A percentile compares a stretch with the other conserved stretches of the same genome.
These are phyloP conservation scores for Canavalia gladiata DNA, from an alignment of 306 rosid genomes.

Conservation along the genomic window DNA sequence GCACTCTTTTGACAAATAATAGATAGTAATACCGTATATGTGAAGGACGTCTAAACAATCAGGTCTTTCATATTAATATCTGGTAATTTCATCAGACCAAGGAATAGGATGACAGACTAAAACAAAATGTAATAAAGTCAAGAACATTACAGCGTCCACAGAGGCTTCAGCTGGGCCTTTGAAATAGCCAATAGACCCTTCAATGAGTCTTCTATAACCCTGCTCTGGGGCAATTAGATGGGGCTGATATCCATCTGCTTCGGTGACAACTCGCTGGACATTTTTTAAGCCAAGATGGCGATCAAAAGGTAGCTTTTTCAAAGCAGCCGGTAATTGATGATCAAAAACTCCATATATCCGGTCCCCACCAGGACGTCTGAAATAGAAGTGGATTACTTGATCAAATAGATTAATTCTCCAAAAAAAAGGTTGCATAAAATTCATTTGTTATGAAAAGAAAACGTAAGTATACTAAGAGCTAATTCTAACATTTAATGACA, in stretches of 20 bases:
- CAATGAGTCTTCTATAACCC: slow-evolving; percentile 98
- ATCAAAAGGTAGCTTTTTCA: slow-evolving; percentile 94
- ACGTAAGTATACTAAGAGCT: slow-evolving; percentile 21
- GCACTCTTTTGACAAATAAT: neutral
- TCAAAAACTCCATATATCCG: slow-evolving; percentile 97
- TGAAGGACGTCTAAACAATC: slow-evolving; percentile 2
- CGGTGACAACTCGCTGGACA: slow-evolving; percentile 93
- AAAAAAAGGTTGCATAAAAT: slow-evolving; percentile 1
- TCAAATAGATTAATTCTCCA: slow-evolving; percentile 25
- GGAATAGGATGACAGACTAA: slow-evolving; percentile 34
- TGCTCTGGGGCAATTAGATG: slow-evolving; percentile 99
- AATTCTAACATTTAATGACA: slow-evolving; percentile 34
- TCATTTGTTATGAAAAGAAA: slow-evolving; percentile 6
- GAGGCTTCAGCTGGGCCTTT: slow-evolving; percentile 99
- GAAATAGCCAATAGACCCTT: slow-evolving; percentile 89
- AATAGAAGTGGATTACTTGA: slow-evolving; percentile 35
- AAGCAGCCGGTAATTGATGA: slow-evolving; percentile 95
- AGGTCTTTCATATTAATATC: slow-evolving; percentile 17
- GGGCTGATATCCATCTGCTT: slow-evolving; percentile 99
- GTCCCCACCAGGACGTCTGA: slow-evolving; percentile 99
- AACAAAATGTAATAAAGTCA: slow-evolving; percentile 34
- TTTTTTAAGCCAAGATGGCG: slow-evolving; percentile 88
- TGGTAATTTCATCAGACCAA: slow-evolving; percentile 26
- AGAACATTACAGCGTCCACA: slow-evolving; percentile 90
- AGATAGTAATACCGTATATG: neutral